Percentiles rank a stretch among this genome's conserved stretches.
These are phyloP conservation scores for Gonium pectorale DNA, from an alignment of 139 green algal species.

Conservation along the genomic window DNA sequence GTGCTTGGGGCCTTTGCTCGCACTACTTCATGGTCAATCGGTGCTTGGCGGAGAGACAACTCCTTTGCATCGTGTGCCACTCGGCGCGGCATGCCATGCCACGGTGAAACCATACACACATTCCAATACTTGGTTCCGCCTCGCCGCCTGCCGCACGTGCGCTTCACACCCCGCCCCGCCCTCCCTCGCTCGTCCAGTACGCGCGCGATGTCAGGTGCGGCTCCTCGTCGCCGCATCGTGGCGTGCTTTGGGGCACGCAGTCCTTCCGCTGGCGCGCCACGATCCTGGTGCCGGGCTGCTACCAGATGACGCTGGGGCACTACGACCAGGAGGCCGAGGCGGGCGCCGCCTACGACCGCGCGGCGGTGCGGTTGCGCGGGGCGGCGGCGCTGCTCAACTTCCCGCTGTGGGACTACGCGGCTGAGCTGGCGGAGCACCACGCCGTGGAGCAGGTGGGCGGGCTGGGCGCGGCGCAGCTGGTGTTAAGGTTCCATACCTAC, in stretches of 20 bases:
- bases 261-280: constrained; percentile 82
- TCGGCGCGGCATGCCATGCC: no score
- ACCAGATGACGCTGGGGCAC: constrained; percentile 78
- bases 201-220: constrained; percentile 91
- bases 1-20: no score
- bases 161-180: no score
- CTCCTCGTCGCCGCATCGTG: constrained; percentile 79
- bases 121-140: no score
- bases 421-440: constrained; percentile 25
- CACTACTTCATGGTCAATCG: no score
- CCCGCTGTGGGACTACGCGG: constrained; percentile 12
- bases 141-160: no score
- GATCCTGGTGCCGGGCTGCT: constrained; percentile 83
- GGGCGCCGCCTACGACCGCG: constrained; percentile 71
- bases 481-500: no score
- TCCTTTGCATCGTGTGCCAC: no score
- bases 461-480: no score
- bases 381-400: constrained; percentile 44
- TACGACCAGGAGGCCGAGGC: constrained; percentile 69
- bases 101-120: no score
- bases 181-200: no score
- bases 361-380: constrained; percentile 62
- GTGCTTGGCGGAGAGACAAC: no score
- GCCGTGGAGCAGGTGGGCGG: background rate
- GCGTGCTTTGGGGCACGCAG: constrained; percentile 86